A percentile compares a stretch with the other conserved stretches of the same genome.
Conservation (phyloP, 2,329 filamentous ascomycete species). For the Coniochaeta sp. region DNA sequence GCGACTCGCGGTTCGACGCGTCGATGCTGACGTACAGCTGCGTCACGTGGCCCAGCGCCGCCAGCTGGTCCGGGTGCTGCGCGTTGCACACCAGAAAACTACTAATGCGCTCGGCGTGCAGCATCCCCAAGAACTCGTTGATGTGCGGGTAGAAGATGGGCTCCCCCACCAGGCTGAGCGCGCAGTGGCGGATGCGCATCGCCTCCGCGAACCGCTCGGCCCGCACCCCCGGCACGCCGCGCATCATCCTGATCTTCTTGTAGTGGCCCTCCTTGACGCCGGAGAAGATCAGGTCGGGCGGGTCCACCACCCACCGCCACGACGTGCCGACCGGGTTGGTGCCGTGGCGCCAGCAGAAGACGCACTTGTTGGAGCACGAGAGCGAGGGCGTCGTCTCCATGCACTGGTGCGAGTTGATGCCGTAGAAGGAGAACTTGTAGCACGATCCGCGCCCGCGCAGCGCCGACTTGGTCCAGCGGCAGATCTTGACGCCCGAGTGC, state of each 20-base stretch:
- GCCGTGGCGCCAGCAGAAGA: slow-evolving; percentile 98
- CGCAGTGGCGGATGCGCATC: slow-evolving; percentile 89
- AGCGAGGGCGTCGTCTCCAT: slow-evolving; percentile 97
- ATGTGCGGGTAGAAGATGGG: slow-evolving; percentile 99
- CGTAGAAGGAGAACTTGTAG: slow-evolving; percentile 98
- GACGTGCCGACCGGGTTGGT: slow-evolving; percentile 95
- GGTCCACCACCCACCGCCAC: slow-evolving; percentile 94
- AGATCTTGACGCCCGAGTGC: slow-evolving; percentile 95
- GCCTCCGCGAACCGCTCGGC: slow-evolving; percentile 90
- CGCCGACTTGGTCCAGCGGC: slow-evolving; percentile 96
- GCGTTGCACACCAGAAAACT: slow-evolving; percentile 96
- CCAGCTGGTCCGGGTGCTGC: slow-evolving; percentile 88
- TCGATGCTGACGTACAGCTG: slow-evolving; percentile 97
- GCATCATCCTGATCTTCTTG: slow-evolving; percentile 96
- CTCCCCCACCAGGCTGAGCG: slow-evolving; percentile 85
- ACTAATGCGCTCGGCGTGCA: slow-evolving; percentile 81
- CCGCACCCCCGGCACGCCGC: slow-evolving; percentile 84
- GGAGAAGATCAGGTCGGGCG: slow-evolving; percentile 80
- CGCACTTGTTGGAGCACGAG: slow-evolving; percentile 95
- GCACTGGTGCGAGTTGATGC: slow-evolving; percentile 91
- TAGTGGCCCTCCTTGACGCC: slow-evolving; percentile 91
- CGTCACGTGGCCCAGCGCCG: slow-evolving; percentile 74
- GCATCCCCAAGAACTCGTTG: slow-evolving; percentile 79
- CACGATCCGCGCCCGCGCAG: slow-evolving; percentile 88
- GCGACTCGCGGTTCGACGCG: slow-evolving; percentile 79